Percentiles rank a stretch among this genome's conserved stretches.
Evolutionary conservation across 208 protist species (phyloP).

Genomic region (Phytomonas sp.): DNA sequence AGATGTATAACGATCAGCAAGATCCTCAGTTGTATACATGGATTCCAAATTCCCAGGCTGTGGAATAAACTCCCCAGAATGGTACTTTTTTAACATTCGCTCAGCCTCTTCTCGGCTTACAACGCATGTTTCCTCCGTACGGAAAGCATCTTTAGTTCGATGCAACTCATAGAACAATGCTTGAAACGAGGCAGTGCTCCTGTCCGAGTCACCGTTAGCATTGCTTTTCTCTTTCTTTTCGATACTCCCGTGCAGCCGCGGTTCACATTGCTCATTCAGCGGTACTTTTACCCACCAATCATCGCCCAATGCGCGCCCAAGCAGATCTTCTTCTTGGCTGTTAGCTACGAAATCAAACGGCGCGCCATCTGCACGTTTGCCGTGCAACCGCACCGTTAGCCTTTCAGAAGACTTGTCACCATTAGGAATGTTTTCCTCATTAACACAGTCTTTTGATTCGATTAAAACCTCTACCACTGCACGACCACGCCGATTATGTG

Average conservation of each 20-base stretch:
- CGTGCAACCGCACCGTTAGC: conserved; percentile 22
- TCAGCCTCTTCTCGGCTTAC: conserved; percentile 22
- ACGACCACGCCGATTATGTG: conserved; percentile 32
- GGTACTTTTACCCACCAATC: conserved; percentile 66
- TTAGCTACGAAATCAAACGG: conserved; percentile 36
- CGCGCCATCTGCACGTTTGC: conserved; percentile 30
- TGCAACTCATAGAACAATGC: conserved; percentile 38
- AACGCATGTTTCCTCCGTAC: conserved; percentile 29
- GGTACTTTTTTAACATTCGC: conserved; percentile 16
- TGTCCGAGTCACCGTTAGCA: conserved; percentile 16
- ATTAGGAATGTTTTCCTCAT: background rate
- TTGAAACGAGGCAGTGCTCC: background rate
- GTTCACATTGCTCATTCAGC: conserved; percentile 5
- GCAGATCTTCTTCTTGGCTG: conserved; percentile 15
- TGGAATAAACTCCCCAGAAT: conserved; percentile 13
- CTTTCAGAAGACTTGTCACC: background rate
- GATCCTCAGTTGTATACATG: conserved; percentile 27
- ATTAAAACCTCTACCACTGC: conserved; percentile 60
- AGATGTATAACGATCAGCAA: conserved; percentile 28
- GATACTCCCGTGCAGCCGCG: background rate
- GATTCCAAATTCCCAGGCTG: conserved; percentile 27
- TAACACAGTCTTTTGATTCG: conserved; percentile 19
- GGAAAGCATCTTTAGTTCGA: conserved; percentile 43
- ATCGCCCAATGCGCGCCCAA: conserved; percentile 46
- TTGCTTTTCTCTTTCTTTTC: conserved; percentile 14